Percentiles rank a stretch among this genome's conserved stretches.
phyloP scores from a whole-genome alignment of 371 early-diverging fungal genomes.

The Mortierella sp. region DNA sequence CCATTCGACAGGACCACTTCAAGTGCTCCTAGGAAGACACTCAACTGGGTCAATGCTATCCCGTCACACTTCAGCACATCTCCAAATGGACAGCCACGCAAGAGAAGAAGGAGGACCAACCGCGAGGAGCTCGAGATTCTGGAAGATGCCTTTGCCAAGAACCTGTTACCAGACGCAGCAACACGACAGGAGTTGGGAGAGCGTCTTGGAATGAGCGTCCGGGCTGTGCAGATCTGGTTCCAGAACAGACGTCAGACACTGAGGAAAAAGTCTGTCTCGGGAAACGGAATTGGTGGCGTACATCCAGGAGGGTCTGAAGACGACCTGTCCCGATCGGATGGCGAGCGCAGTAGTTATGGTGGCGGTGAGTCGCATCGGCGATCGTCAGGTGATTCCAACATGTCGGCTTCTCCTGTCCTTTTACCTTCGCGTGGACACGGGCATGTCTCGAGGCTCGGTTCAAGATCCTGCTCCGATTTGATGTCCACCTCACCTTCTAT shows the following conservation, averaged over 20 bases:
- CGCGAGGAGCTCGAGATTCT: conserved; percentile 72
- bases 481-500: conserved; percentile 15
- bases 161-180: conserved; percentile 79
- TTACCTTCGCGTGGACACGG: conserved; percentile 3
- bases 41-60: conserved; percentile 56
- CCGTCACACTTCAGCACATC: conserved; percentile 51
- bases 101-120: conserved; percentile 74
- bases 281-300: neutral
- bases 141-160: conserved; percentile 70
- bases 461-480: conserved; percentile 35
- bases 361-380: conserved; percentile 14
- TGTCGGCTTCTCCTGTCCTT: conserved; percentile 24
- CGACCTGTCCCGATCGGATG: conserved; percentile 29
- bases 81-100: conserved; percentile 57
- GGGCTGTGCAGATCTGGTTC: conserved; percentile 97
- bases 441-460: conserved; percentile 8
- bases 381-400: conserved; percentile 34
- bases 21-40: conserved; percentile 42
- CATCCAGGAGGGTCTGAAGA: conserved; percentile 33
- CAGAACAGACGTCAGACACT: conserved; percentile 85
- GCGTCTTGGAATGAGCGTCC: conserved; percentile 85
- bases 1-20: conserved; percentile 29
- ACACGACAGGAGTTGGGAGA: conserved; percentile 80
- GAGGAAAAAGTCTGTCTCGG: conserved; percentile 48
- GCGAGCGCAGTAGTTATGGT: conserved; percentile 4